Evolutionary conservation across 768 basidiomycete species (phyloP).

Genomic region (Cyclocybe aegerita): DNA sequence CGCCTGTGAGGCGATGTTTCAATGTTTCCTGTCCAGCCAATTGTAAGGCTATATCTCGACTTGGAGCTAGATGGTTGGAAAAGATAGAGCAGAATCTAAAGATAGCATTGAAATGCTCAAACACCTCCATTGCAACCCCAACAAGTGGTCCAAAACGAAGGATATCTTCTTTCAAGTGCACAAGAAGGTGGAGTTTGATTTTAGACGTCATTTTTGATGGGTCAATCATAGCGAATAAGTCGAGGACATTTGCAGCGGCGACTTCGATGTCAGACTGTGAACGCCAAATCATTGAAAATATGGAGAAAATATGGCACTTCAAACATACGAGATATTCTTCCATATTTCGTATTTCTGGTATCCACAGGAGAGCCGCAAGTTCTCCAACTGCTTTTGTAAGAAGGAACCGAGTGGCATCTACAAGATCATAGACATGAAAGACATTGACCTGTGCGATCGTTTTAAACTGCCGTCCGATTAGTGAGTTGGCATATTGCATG

Average conservation of each 20-base stretch:
- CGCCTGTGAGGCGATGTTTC: slow-evolving; percentile 29
- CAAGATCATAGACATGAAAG: slow-evolving; percentile 38
- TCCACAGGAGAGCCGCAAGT: slow-evolving; percentile 39
- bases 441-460: slow-evolving; percentile 31
- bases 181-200: slow-evolving; percentile 35
- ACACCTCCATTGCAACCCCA: slow-evolving; percentile 31
- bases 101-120: slow-evolving; percentile 42
- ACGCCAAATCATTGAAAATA: background rate
- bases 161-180: slow-evolving; percentile 32
- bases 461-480: slow-evolving; percentile 44
- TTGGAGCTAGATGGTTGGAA: slow-evolving; percentile 43
- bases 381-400: slow-evolving; percentile 31
- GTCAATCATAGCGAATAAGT: slow-evolving; percentile 30
- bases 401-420: slow-evolving; percentile 17
- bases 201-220: slow-evolving; percentile 33
- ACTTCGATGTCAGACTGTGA: slow-evolving; percentile 25
- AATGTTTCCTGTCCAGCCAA: slow-evolving; percentile 28
- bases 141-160: slow-evolving; percentile 34
- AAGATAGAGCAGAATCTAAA: slow-evolving; percentile 38
- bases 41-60: slow-evolving; percentile 36
- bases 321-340: slow-evolving; percentile 32
- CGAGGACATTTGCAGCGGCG: slow-evolving; percentile 34
- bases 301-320: background rate
- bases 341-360: slow-evolving; percentile 34
- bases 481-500: slow-evolving; percentile 39